phyloP scores from a whole-genome alignment of 257 asterid genomes.

The Parsonsia alboflavescens region DNA sequence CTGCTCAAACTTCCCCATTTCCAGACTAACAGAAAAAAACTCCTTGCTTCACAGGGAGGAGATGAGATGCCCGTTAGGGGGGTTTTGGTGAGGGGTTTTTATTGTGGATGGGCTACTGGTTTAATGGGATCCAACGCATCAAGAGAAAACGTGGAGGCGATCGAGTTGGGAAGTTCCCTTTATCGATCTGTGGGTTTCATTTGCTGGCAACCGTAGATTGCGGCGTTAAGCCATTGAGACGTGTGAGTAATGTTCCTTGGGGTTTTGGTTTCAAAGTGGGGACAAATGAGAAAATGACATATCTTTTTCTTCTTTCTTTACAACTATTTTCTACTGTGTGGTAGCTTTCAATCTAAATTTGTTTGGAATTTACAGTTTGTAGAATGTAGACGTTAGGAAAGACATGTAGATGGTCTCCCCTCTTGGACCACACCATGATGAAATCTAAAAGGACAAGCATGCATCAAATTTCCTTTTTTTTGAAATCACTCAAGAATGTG shows the following conservation, averaged over 20 bases:
- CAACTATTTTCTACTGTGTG: no score
- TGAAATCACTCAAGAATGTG: no score
- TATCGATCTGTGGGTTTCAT: neutral
- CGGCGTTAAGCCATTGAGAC: constrained; percentile 3
- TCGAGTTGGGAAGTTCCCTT: neutral
- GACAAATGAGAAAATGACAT: neutral
- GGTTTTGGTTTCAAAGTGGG: neutral
- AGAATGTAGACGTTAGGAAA: neutral
- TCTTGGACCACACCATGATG: neutral
- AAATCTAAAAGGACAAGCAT: neutral
- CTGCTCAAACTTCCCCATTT: constrained; percentile 46
- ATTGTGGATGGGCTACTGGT: constrained; percentile 6
- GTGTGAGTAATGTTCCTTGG: neutral
- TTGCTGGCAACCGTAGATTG: constrained; percentile 18
- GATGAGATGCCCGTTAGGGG: neutral
- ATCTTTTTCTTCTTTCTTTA: no score
- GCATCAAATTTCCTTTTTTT: no score
- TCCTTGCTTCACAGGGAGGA: neutral
- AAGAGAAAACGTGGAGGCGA: constrained; percentile 23
- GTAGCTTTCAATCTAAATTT: no score
- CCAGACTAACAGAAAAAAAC: neutral
- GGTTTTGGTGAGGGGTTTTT: neutral
- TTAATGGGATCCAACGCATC: constrained; percentile 34
- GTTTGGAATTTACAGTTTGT: neutral
- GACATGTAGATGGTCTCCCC: neutral